Base-by-base conservation (phyloP, 768 basidiomycete genomes). In the Paxillus involutus region DNA sequence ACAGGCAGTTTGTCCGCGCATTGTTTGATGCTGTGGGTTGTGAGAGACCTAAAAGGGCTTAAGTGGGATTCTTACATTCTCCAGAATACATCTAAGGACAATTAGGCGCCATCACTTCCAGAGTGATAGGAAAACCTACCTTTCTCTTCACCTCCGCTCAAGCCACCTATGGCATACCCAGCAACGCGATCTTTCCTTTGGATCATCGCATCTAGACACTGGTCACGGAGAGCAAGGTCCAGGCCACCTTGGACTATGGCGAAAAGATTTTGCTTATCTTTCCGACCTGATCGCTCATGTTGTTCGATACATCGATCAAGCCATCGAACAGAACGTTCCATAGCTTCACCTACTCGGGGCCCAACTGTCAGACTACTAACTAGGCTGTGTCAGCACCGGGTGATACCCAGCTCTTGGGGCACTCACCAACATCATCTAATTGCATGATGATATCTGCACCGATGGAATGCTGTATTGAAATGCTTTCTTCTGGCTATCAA, bases 401-500 rank as follows among this genome's bases (percentile, higher is more conserved):
- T 11, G 3, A 35, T 39, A 13, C 26, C 37, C 10, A 49, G 45
- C 1, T 47, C 24, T 0, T 24, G 50, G 46, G 36, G 37, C 42
- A 73, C 85, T 68, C 62, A 88, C 91, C 91, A 47, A 94, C 92
- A 70, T 94, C 92, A 67, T 94, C 92, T 16, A 94, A 79, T 67
- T 92, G 93, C 94, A 96, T 95, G 56, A 96, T 92, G 55, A 96
- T 96, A 66, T 96, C 93, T 26, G 87, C 90, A 6, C 93, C 92
- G 41, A 96, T 94, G 8, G 87, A 78, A 64, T 96, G 94, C 65
- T 96, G 92, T 62, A 93, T 89, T 14, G 85, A 83, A 40, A 95
- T 94, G 62, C 89, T 91, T 75, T 94, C 89, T 72, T 96, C 93
- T 33, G 94, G 93, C 88, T 93, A 33, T 35, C 30, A 62, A 54